Evolutionary conservation across 257 asterid genomes (phyloP).

Genomic region (Handroanthus guayacan): DNA sequence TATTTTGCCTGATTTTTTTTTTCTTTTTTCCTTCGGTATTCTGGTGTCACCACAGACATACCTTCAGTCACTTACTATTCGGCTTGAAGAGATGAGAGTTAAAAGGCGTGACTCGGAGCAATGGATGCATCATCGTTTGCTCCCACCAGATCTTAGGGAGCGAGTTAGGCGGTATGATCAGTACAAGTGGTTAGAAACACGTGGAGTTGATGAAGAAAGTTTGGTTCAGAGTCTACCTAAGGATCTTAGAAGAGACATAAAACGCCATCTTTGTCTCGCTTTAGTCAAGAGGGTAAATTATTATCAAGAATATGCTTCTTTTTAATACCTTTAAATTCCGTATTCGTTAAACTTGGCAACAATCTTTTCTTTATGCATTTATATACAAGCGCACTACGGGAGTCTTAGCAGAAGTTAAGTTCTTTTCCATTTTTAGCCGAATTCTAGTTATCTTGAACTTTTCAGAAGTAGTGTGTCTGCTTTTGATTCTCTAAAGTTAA

Average conservation of each 20-base stretch:
- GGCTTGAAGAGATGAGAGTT: slow-evolving; percentile 99
- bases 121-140: slow-evolving; percentile 99
- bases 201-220: slow-evolving; percentile 94
- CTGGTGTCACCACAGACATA: slow-evolving; percentile 72
- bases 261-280: slow-evolving; percentile 98
- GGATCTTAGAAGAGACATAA: slow-evolving; percentile 96
- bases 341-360: background rate
- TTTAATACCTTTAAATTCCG: background rate
- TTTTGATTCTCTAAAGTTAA: too few species aligned
- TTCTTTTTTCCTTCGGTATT: background rate
- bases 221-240: slow-evolving; percentile 91
- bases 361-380: slow-evolving; percentile 2
- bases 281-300: slow-evolving; percentile 86
- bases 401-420: too few species aligned
- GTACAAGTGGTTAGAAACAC: slow-evolving; percentile 97
- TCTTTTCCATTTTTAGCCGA: too few species aligned
- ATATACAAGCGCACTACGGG: background rate
- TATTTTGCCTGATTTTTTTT: slow-evolving; percentile 15
- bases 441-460: too few species aligned
- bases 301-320: slow-evolving; percentile 16
- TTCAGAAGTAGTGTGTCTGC: too few species aligned
- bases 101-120: slow-evolving; percentile 99
- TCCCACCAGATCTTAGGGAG: slow-evolving; percentile 90
- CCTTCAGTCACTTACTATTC: slow-evolving; percentile 94
- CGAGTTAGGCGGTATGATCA: slow-evolving; percentile 97